A percentile compares a stretch with the other conserved stretches of the same genome.
phyloP scores from a whole-genome alignment of 1,139 yeast species.

The Geotrichum macrosporum region DNA sequence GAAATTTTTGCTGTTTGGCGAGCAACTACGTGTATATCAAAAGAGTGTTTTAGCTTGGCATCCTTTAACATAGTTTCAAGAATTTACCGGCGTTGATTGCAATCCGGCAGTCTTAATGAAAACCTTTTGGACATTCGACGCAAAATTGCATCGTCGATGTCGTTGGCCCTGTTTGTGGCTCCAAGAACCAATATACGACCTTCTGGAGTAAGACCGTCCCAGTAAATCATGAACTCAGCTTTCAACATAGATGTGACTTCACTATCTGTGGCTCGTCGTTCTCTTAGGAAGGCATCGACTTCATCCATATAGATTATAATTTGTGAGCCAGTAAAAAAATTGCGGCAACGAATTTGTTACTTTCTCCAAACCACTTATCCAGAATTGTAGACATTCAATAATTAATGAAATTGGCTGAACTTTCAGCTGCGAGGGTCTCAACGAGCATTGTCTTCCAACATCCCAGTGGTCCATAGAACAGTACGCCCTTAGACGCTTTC shows the following conservation, averaged over 20 bases:
- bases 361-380: constrained; percentile 98
- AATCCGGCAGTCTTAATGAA: constrained; percentile 68
- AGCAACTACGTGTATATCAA: constrained; percentile 61
- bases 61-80: constrained; percentile 61
- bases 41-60: constrained; percentile 48
- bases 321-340: constrained; percentile 85
- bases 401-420: constrained; percentile 87
- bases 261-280: constrained; percentile 79
- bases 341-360: constrained; percentile 90
- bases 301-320: constrained; percentile 92
- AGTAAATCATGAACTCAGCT: constrained; percentile 95
- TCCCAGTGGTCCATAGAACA: constrained; percentile 94
- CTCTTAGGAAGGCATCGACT: constrained; percentile 89
- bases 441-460: constrained; percentile 98
- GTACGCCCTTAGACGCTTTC: constrained; percentile 90
- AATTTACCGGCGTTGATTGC: constrained; percentile 64
- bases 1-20: constrained; percentile 67
- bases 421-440: constrained; percentile 86
- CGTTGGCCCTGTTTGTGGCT: constrained; percentile 89
- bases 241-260: constrained; percentile 94
- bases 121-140: constrained; percentile 91
- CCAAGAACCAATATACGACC: constrained; percentile 87
- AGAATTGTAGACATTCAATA: constrained; percentile 89
- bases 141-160: constrained; percentile 86
- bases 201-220: constrained; percentile 83